phyloP scores from a whole-genome alignment of 495 filamentous ascomycete species.

The Trichocladium uniseriatum region DNA sequence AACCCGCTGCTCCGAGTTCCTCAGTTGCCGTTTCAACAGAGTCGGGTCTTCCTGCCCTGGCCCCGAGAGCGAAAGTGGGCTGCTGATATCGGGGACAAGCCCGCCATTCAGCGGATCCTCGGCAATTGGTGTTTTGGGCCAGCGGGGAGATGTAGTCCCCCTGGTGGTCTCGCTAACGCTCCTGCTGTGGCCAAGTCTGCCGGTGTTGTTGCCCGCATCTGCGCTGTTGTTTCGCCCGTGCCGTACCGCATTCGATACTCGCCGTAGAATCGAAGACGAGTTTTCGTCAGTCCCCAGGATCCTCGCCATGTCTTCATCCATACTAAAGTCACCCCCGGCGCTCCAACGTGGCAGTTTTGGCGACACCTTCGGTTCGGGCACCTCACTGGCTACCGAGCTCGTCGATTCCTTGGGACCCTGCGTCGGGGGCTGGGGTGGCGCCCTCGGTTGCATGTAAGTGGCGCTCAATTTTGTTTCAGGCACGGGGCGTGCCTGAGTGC shows the following conservation, averaged over 20 bases:
- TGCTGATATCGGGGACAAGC: conserved; percentile 56
- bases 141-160: conserved; percentile 47
- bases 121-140: conserved; percentile 64
- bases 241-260: conserved; percentile 84
- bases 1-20: conserved; percentile 69
- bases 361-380: conserved; percentile 49
- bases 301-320: conserved; percentile 85
- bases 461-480: conserved; percentile 43
- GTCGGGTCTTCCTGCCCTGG: conserved; percentile 55
- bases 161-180: conserved; percentile 51
- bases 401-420: conserved; percentile 49
- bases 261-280: conserved; percentile 66
- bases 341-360: conserved; percentile 66
- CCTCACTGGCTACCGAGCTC: conserved; percentile 37
- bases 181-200: conserved; percentile 37
- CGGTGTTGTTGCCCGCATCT: conserved; percentile 38
- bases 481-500: conserved; percentile 18
- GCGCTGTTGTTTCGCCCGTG: conserved; percentile 83
- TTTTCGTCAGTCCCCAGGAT: conserved; percentile 64
- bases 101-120: conserved; percentile 46
- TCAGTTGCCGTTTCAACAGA: conserved; percentile 66
- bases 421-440: conserved; percentile 49
- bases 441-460: conserved; percentile 54
- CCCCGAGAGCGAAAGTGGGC: conserved; percentile 54
- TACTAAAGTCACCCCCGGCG: conserved; percentile 65